Base-by-base conservation (phyloP, 495 filamentous ascomycete genomes). In the Neurospora tetrasperma region DNA sequence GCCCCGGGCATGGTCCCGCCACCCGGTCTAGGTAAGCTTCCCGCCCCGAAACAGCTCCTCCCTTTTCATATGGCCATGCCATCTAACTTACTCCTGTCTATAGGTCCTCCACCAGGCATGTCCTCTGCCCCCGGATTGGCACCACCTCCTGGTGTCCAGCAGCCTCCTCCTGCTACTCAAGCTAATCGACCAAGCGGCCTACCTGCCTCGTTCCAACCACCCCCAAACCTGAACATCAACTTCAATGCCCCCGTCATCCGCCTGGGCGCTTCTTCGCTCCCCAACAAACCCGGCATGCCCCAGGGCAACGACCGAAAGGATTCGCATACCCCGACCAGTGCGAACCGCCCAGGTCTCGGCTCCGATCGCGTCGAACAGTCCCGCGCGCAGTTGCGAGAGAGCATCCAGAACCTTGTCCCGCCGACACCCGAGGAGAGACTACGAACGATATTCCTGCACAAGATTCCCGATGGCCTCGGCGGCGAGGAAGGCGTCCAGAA, bases 221-320 rank as follows among this genome's bases (percentile, higher is more conserved):
- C 94, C 31, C 84, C 93, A 59, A 97, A 96, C 79, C 91, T 98
- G 86, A 96, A 97, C 81, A 97, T 99, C 84, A 98, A 99, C 83
- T 97, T 98, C 83, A 96, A 91, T 79, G 96, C 96, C 23, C 94
- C 96, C 69, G 95, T 98, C 43, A 98, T 99, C 81, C 92, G 96
- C 35, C 86, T 99, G 43, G 95, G 95, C 11, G 86, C 88, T 46
- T 89, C 87, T 4, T 87, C 89, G 10, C 88, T 88, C 4, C 90
- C 91, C 6, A 80, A 87, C 35, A 93, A 94, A 78, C 85, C 91
- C 44, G 81, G 88, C 44, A 86, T 85, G 0, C 73, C 78, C 12
- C 69, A 70, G n/a, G 83, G 86, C 12, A 82, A 88, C 76, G 84
- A 86, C 66, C 79, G 83, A 35, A 78, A 75, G 72, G 78, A 83